Conservation (phyloP, 2,329 filamentous ascomycete species). For the Fusarium sp. region DNA sequence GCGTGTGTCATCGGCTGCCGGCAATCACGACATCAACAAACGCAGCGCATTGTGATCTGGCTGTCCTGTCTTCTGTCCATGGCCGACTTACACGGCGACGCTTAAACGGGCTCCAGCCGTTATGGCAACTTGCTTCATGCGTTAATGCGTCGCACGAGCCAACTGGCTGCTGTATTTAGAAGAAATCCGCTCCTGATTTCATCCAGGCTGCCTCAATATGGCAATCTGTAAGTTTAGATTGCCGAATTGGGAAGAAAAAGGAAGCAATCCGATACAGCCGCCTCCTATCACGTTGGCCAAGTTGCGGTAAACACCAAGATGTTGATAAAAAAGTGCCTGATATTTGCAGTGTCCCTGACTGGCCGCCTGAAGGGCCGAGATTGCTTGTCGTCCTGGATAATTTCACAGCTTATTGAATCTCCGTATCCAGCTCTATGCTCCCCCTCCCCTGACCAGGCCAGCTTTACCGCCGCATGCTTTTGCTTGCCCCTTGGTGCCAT, state of each 20-base stretch:
- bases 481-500: constrained; percentile 28
- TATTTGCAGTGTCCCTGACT: constrained; percentile 14
- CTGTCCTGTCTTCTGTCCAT: not conserved
- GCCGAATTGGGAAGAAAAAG: not conserved
- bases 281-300: not conserved
- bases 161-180: not conserved
- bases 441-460: constrained; percentile 34
- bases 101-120: not conserved
- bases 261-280: not conserved
- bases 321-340: constrained; percentile 12
- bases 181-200: not conserved
- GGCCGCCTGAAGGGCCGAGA: constrained; percentile 41
- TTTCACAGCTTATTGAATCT: constrained; percentile 39
- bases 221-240: not conserved
- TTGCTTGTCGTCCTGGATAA: constrained; percentile 43
- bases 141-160: constrained; percentile 6
- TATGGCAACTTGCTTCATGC: not conserved
- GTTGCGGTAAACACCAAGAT: not conserved
- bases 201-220: not conserved
- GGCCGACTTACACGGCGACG: constrained; percentile 13
- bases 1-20: constrained; percentile 17
- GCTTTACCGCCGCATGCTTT: constrained; percentile 19
- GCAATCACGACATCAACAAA: constrained; percentile 21
- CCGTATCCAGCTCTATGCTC: constrained; percentile 10
- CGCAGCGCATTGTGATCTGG: constrained; percentile 1